Evolutionary conservation across 805 yeast species (phyloP), one percentile per base, ranked within the genome.

Genomic region (Vanderwaltozyma verrucispora): DNA sequence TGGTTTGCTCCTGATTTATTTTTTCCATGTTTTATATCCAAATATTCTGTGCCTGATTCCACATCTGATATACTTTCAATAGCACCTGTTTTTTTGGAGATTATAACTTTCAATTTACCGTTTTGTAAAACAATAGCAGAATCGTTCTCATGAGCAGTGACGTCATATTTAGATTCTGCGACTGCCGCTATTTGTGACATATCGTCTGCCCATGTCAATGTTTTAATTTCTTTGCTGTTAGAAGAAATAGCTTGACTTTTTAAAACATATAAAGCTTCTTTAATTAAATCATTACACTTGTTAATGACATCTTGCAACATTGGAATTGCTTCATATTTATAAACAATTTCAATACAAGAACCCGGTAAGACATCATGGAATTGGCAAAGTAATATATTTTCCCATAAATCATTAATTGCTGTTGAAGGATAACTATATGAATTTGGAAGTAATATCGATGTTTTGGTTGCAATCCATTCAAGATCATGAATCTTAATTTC

Each of bases 331-430:
- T 82, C 92, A 49, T 86, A 87, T 34, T 74, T 77, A 54, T 92
- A 89, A 12, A 92, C 96, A 77, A 85, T 75, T 44, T 86, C 95
- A 51, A 89, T 89, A 61, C 95, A 85, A 5, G 94, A 80, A 3
- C 98, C 98, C 2, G 98, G 98, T 36, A 92, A 68, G n/a, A 89
- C 96, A 64, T 89, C 98, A 59, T 89, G 98, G 65, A 89, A 89
- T 57, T 89, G 97, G 55, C 95, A 87, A 39, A 92, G 65, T 43
- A 87, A 75, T 16, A 89, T 75, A 58, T 84, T 77, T 56, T 86
- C 89, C 98, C 98, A 89, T 43, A 89, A 59, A 2, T 63, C 68
- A 44, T 78, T 76, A 31, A 89, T 69, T 41, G 77, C 72, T 28
- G 70, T 63, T 24, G 69, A 65, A 2, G 98, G 98, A 56, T 89